Conservation (phyloP, 306 rosid species). For the Malus orientalis region DNA sequence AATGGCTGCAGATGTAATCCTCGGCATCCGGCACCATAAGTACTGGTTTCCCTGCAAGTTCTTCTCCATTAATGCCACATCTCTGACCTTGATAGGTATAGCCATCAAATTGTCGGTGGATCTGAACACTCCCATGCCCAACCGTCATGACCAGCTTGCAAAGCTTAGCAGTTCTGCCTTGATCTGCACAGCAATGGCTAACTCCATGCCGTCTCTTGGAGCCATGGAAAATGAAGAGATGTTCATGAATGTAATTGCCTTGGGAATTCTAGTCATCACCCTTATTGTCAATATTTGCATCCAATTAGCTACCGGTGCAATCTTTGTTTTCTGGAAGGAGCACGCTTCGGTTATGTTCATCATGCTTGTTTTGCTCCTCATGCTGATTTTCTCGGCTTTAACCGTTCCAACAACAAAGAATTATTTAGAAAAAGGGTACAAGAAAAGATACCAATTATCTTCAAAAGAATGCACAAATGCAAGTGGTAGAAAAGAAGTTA, state of each 20-base stretch:
- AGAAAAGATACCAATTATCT: constrained; percentile 25
- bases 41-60: constrained; percentile 75
- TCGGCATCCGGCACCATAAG: constrained; percentile 37
- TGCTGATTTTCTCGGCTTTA: constrained; percentile 45
- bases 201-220: constrained; percentile 83
- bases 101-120: constrained; percentile 62
- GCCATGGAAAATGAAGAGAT: constrained; percentile 56
- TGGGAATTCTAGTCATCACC: constrained; percentile 68
- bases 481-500: neutral
- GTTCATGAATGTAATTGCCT: constrained; percentile 61
- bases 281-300: constrained; percentile 62
- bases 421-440: constrained; percentile 38
- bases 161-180: constrained; percentile 71
- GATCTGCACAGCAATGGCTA: constrained; percentile 61
- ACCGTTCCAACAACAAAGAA: constrained; percentile 54
- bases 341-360: constrained; percentile 42
- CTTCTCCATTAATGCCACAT: constrained; percentile 71
- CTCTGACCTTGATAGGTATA: constrained; percentile 60
- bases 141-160: constrained; percentile 61
- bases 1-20: constrained; percentile 50
- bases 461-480: constrained; percentile 22
- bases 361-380: constrained; percentile 58
- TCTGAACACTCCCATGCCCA: constrained; percentile 80
- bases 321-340: constrained; percentile 62
- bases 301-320: constrained; percentile 74